Evolutionary conservation across 139 green algal genomes (phyloP), one percentile per base, ranked within the genome.

Genomic region (Zygnema circumcarinatum): DNA sequence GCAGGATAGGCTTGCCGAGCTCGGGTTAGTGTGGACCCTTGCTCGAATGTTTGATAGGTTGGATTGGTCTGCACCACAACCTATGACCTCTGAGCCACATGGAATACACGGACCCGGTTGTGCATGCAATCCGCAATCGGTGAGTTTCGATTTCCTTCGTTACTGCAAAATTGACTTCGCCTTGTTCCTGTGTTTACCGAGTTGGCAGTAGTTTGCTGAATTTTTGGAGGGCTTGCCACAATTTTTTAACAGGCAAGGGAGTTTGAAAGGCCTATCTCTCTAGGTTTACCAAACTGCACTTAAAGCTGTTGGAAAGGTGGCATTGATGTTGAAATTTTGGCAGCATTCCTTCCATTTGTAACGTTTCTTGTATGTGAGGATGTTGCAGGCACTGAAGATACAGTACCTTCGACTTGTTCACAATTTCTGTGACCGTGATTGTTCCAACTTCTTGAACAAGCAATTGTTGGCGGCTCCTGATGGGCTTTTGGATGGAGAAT

Each of bases 341-440:
- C n/a, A n/a, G n/a, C n/a, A n/a, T n/a, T n/a, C n/a, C n/a, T n/a
- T n/a, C n/a, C n/a, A n/a, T n/a, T n/a, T n/a, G n/a, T n/a, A n/a
- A n/a, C n/a, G n/a, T n/a, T n/a, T n/a, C n/a, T n/a, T n/a, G n/a
- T n/a, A n/a, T n/a, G n/a, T n/a, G n/a, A n/a, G 47, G 47, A 62
- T 62, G 47, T 7, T 62, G 38, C 85, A 90, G 85, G 83, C 88
- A 32, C 41, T 92, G 29, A 92, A 92, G 67, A 92, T 92, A 29
- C 88, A 92, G 78, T 89, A 90, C 79, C 88, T 92, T 72, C 76
- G 86, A 25, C 53, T 92, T n/a, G 54, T 92, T 2, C 88, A 92
- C 80, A 92, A 92, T 81, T 89, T 92, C 67, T 92, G 88, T 42
- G 88, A 92, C 42, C 85, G 88, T 33, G 86, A 92, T 38, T 39